These are phyloP conservation scores for Phialocephala sp. DNA, from an alignment of 2,329 filamentous ascomycete genomes.

Conservation along the genomic window DNA sequence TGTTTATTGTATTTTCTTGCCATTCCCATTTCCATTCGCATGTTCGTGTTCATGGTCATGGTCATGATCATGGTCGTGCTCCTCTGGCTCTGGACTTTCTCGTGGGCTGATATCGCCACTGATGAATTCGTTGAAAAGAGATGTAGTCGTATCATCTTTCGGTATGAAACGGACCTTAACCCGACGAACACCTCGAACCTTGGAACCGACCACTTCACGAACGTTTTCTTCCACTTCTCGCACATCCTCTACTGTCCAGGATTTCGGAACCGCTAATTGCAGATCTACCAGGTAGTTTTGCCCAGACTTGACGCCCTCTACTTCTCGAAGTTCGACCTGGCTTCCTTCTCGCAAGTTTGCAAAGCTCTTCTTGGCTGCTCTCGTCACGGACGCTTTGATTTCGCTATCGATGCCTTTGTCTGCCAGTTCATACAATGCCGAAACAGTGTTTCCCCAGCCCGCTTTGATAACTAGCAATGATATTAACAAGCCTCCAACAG, in stretches of 20 bases:
- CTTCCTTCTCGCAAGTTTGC: constrained; percentile 57
- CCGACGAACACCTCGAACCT: constrained; percentile 82
- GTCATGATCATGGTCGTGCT: constrained; percentile 53
- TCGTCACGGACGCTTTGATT: constrained; percentile 73
- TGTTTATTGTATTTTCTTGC: constrained; percentile 40
- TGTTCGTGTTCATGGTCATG: constrained; percentile 45
- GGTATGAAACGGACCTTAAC: constrained; percentile 85
- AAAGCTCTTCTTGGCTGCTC: constrained; percentile 67
- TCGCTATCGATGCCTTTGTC: constrained; percentile 89
- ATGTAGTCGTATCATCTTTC: constrained; percentile 60
- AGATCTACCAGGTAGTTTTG: constrained; percentile 96
- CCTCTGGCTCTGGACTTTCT: constrained; percentile 65
- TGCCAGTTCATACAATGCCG: constrained; percentile 85
- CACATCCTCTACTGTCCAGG: constrained; percentile 76
- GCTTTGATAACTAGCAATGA: constrained; percentile 92
- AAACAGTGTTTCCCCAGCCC: constrained; percentile 82
- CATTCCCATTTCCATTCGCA: constrained; percentile 40
- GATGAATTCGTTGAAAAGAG: constrained; percentile 82
- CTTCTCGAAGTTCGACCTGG: constrained; percentile 73
- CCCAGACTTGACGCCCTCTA: constrained; percentile 92
- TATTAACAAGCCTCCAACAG: constrained; percentile 90
- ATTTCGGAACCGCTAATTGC: constrained; percentile 78
- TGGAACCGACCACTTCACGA: constrained; percentile 72
- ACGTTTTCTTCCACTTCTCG: constrained; percentile 75
- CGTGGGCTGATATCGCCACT: constrained; percentile 63